phyloP scores from a whole-genome alignment of 164 flowering plant genomes.

The Vitis labrusca region DNA sequence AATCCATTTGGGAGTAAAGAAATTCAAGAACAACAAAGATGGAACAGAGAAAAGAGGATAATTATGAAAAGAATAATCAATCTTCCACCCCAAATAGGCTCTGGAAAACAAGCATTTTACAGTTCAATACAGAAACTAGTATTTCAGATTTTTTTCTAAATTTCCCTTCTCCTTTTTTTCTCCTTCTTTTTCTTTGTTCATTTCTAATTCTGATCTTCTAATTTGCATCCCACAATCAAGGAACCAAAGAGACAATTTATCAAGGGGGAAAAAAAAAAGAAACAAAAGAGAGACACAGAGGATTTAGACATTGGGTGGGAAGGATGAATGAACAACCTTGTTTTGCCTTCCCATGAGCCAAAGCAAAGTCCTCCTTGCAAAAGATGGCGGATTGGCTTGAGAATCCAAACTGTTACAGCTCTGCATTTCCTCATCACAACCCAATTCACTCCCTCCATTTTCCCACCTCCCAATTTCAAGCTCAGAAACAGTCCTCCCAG shows the following conservation, averaged over 20 bases:
- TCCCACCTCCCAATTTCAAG: slow-evolving; percentile 38
- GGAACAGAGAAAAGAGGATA: neutral
- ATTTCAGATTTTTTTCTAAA: neutral
- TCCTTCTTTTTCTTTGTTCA: neutral
- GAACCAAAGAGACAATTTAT: neutral
- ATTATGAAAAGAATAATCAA: neutral
- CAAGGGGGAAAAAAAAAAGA: slow-evolving; percentile 4
- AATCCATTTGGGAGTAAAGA: no score
- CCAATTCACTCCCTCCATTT: slow-evolving; percentile 37
- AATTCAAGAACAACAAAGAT: no score
- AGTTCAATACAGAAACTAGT: neutral
- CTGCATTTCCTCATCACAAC: slow-evolving; percentile 44
- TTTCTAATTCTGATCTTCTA: slow-evolving; percentile 2
- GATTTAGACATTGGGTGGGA: slow-evolving; percentile 34
- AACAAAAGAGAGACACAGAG: slow-evolving; percentile 2
- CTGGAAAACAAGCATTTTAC: slow-evolving; percentile 1
- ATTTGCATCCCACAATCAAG: slow-evolving; percentile 4
- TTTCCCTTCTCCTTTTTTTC: neutral
- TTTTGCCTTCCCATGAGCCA: slow-evolving; percentile 75
- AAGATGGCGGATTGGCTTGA: slow-evolving; percentile 45
- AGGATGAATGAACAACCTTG: slow-evolving; percentile 70
- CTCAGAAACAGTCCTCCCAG: slow-evolving; percentile 43
- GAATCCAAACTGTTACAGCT: slow-evolving; percentile 48
- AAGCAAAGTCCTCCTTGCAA: slow-evolving; percentile 59
- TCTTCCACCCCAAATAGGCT: neutral